Conservation (phyloP, 2,329 filamentous ascomycete genomes). For the Sordariomycetes sp. region DNA sequence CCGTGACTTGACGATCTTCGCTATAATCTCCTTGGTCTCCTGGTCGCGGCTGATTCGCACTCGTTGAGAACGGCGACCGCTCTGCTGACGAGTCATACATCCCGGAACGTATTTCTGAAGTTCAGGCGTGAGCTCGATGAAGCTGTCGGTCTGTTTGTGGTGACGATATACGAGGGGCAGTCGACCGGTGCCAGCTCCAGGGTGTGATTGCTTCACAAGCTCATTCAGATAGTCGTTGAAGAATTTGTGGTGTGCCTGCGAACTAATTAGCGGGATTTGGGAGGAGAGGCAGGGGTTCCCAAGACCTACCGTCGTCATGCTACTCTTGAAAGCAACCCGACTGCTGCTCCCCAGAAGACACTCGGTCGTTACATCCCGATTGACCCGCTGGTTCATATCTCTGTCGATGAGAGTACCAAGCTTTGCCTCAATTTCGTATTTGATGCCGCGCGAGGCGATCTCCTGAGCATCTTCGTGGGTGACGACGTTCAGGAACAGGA, state of each 20-base stretch:
- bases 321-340: constrained; percentile 68
- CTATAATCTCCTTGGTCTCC: constrained; percentile 58
- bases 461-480: constrained; percentile 56
- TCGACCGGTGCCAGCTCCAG: constrained; percentile 37
- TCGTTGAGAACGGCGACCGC: constrained; percentile 23
- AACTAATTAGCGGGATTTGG: constrained; percentile 9
- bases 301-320: constrained; percentile 72
- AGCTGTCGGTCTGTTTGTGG: constrained; percentile 72
- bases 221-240: constrained; percentile 82
- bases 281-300: too few species aligned
- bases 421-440: constrained; percentile 92
- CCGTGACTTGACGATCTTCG: constrained; percentile 87
- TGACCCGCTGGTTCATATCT: constrained; percentile 59
- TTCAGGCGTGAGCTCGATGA: constrained; percentile 62
- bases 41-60: constrained; percentile 67
- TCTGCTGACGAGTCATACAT: constrained; percentile 43
- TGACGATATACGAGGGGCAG: constrained; percentile 72
- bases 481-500: constrained; percentile 65
- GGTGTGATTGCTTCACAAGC: constrained; percentile 48
- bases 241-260: constrained; percentile 65
- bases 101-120: constrained; percentile 53
- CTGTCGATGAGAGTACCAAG: constrained; percentile 73
- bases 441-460: constrained; percentile 53
- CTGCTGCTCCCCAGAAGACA: constrained; percentile 55
- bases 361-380: constrained; percentile 60